These are phyloP conservation scores for Metschnikowia drakensbergensis DNA, from an alignment of 805 yeast genomes.

Conservation along the genomic window DNA sequence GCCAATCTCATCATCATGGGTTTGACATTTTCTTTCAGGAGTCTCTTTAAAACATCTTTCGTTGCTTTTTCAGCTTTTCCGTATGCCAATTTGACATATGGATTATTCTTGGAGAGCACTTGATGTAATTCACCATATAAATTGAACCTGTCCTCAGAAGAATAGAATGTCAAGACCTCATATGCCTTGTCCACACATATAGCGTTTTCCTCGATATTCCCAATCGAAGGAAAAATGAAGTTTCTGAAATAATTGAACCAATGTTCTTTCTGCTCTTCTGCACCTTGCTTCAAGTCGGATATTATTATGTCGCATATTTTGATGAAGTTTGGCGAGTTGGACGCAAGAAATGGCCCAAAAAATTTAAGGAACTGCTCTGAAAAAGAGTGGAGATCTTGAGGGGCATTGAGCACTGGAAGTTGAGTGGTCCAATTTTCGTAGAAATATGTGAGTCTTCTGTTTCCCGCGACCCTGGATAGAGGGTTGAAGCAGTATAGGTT, in stretches of 20 bases:
- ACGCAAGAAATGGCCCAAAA: slow-evolving; percentile 53
- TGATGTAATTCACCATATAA: slow-evolving; percentile 75
- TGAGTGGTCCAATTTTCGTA: slow-evolving; percentile 46
- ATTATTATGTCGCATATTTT: slow-evolving; percentile 61
- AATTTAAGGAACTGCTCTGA: slow-evolving; percentile 50
- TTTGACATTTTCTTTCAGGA: slow-evolving; percentile 74
- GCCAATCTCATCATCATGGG: slow-evolving; percentile 72
- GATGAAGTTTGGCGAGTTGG: slow-evolving; percentile 45
- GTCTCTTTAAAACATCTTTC: slow-evolving; percentile 69
- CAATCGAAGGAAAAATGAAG: slow-evolving; percentile 61
- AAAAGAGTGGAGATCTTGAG: slow-evolving; percentile 45
- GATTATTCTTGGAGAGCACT: slow-evolving; percentile 52
- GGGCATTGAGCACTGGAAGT: slow-evolving; percentile 33
- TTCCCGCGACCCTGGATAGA: slow-evolving; percentile 19
- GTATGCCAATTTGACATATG: slow-evolving; percentile 54
- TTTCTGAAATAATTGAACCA: slow-evolving; percentile 65
- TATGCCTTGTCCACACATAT: slow-evolving; percentile 59
- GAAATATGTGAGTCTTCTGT: slow-evolving; percentile 36
- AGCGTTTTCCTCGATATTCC: slow-evolving; percentile 52
- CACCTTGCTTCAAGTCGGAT: slow-evolving; percentile 27
- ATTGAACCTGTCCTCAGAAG: slow-evolving; percentile 64
- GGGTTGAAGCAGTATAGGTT: slow-evolving; percentile 32
- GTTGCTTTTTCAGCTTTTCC: slow-evolving; percentile 74
- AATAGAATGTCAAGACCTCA: slow-evolving; percentile 47
- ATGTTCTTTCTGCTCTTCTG: slow-evolving; percentile 13